Base-by-base conservation (phyloP, 305 asterid genomes). In the Solanum aculeatissimum region DNA sequence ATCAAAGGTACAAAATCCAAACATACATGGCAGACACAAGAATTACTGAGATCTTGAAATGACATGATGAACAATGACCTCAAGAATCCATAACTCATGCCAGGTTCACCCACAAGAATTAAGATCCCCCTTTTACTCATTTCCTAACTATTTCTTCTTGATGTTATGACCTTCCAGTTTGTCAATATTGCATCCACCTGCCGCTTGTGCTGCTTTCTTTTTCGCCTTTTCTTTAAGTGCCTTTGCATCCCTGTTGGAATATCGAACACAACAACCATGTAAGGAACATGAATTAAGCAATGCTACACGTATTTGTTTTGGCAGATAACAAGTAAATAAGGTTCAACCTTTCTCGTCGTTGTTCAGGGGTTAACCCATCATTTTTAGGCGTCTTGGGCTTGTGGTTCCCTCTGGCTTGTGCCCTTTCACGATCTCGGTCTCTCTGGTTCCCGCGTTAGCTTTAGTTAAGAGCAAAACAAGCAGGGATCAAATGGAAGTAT, bases 371-470 rank as follows among this genome's bases (percentile, higher is more conserved):
- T 88, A 93, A 89, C 72, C 96, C 96, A 72, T 93, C 95, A 45
- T 86, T 93, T 83, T 89, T 94, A 2, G 84, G 83, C 16, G 86
- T 87, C 87, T 85, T 91, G 88, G 88, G 7, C 86, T 93, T 95
- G 32, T 86, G 16, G 27, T 85, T 90, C 13, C 88, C 80, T 84
- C 97, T 90, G 77, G 98, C 97, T 54, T 92, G 96, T 84, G 97
- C 98, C 87, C 96, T 94, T 85, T 93, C 96, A 1, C 98, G 92
- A 84, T 95, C 98, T 19, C 95, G 92, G 3, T 93, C 98, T 87
- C 98, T 93, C 86, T 95, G 96, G 63, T 85, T 95, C 4, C 98
- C 94, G 12, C 96, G 93, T 91, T 81, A 84, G 89, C 91, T 87
- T 84, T 40, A 53, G 92, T 92, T 86, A 91, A 91, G 93, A 87